phyloP scores from a whole-genome alignment of 768 basidiomycete genomes.

The Amanita pseudoporphyria region DNA sequence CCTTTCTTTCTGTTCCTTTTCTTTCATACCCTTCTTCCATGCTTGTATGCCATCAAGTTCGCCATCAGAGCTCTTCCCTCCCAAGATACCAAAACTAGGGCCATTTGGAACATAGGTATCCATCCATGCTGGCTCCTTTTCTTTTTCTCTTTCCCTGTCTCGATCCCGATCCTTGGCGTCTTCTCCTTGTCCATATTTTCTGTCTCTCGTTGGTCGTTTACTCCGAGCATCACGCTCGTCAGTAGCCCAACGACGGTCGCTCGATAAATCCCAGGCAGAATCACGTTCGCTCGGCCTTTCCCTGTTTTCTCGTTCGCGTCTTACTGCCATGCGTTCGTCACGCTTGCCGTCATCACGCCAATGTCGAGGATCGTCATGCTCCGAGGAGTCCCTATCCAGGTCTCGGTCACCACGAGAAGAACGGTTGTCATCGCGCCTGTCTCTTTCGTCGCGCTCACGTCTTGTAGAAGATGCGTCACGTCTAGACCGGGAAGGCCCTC shows the following conservation, averaged over 20 bases:
- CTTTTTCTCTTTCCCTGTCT: constrained; percentile 54
- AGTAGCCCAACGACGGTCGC: constrained; percentile 47
- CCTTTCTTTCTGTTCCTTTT: constrained; percentile 56
- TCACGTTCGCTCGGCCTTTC: constrained; percentile 41
- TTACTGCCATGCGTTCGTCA: constrained; percentile 61
- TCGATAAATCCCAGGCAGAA: constrained; percentile 31
- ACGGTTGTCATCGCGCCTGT: constrained; percentile 21
- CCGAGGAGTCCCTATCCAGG: constrained; percentile 34
- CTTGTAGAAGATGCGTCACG: constrained; percentile 47
- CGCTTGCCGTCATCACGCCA: constrained; percentile 81
- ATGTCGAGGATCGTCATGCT: constrained; percentile 57
- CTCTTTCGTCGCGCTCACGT: constrained; percentile 30
- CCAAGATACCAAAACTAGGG: constrained; percentile 50
- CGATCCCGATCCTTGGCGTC: constrained; percentile 31
- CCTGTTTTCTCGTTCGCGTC: constrained; percentile 34
- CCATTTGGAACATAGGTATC: constrained; percentile 70
- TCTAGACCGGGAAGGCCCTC: constrained; percentile 53
- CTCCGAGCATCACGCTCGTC: constrained; percentile 58
- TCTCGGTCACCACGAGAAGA: constrained; percentile 25
- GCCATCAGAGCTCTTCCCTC: constrained; percentile 48
- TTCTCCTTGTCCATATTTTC: constrained; percentile 31
- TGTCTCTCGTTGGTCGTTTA: constrained; percentile 48
- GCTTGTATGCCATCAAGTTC: constrained; percentile 79
- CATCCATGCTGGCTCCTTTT: constrained; percentile 92
- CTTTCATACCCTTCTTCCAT: constrained; percentile 80